These are phyloP conservation scores for Colletotrichum sidae DNA, from an alignment of 2,329 filamentous ascomycete genomes.

Conservation along the genomic window DNA sequence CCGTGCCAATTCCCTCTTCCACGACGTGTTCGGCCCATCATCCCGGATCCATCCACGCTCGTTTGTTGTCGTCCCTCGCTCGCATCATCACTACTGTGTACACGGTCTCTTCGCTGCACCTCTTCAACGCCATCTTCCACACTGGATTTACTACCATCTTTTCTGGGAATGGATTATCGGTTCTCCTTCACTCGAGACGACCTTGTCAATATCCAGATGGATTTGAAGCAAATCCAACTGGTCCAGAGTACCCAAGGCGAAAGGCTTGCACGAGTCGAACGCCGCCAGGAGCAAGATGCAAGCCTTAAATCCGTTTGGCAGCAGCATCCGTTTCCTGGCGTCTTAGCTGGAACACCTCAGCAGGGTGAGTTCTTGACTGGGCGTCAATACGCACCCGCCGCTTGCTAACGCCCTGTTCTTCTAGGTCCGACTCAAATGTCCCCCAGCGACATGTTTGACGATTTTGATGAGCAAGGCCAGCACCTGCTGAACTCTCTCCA, in stretches of 20 bases:
- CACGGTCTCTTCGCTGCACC: background rate
- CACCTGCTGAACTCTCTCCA: conserved; percentile 84
- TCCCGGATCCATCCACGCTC: conserved; percentile 15
- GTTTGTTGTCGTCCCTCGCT: conserved; percentile 24
- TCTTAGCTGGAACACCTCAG: conserved; percentile 84
- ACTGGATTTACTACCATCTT: conserved; percentile 16
- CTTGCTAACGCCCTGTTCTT: conserved; percentile 39
- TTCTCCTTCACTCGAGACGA: conserved; percentile 72
- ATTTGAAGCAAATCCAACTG: conserved; percentile 75
- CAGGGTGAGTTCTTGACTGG: conserved; percentile 72
- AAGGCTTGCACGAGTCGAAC: conserved; percentile 71
- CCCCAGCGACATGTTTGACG: conserved; percentile 86
- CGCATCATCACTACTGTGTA: background rate
- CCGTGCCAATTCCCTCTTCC: conserved; percentile 20
- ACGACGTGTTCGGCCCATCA: conserved; percentile 16
- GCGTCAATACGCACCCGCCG: background rate
- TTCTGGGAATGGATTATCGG: conserved; percentile 71
- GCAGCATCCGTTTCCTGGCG: conserved; percentile 89
- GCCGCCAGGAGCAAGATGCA: conserved; percentile 75
- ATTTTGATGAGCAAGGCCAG: conserved; percentile 88
- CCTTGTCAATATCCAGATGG: conserved; percentile 76
- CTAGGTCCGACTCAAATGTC: conserved; percentile 83
- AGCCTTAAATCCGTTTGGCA: conserved; percentile 89
- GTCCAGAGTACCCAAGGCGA: conserved; percentile 73
- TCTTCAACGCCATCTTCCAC: background rate